Conservation (phyloP, 2,329 filamentous ascomycete genomes). For the Colletotrichum truncatum region DNA sequence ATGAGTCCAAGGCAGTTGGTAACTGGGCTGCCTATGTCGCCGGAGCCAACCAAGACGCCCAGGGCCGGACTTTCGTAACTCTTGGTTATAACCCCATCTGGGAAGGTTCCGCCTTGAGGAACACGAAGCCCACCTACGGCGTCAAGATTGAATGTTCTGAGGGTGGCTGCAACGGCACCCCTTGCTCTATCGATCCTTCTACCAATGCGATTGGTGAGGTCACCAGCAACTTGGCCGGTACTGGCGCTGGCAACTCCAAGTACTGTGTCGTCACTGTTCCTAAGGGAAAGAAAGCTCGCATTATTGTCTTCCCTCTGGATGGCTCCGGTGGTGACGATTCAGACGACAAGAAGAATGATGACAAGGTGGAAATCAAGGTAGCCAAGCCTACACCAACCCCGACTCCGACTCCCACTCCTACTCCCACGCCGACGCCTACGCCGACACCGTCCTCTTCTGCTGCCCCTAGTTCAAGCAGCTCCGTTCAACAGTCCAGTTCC, state of each 20-base stretch:
- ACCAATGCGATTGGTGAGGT: constrained; percentile 66
- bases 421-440: constrained; percentile 32
- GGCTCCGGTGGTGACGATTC: constrained; percentile 46
- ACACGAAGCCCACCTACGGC: constrained; percentile 71
- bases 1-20: constrained; percentile 67
- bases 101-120: constrained; percentile 62
- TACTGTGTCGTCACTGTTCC: constrained; percentile 84
- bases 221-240: constrained; percentile 59
- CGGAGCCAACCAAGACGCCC: constrained; percentile 74
- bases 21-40: constrained; percentile 84
- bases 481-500: constrained; percentile 9
- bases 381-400: constrained; percentile 30
- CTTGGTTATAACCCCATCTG: constrained; percentile 83
- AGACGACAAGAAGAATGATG: constrained; percentile 15
- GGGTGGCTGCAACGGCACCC: constrained; percentile 75
- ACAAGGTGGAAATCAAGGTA: constrained; percentile 21
- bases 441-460: constrained; percentile 39
- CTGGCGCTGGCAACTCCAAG: constrained; percentile 72
- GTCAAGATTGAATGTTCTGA: constrained; percentile 75
- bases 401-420: constrained; percentile 28
- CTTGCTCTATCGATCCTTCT: constrained; percentile 75
- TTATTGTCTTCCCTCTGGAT: constrained; percentile 67
- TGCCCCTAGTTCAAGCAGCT: constrained; percentile 32
- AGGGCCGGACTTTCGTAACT: constrained; percentile 77
- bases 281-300: constrained; percentile 71